Base-by-base conservation (phyloP, 139 green algal species). In the Pleodorina starrii region DNA sequence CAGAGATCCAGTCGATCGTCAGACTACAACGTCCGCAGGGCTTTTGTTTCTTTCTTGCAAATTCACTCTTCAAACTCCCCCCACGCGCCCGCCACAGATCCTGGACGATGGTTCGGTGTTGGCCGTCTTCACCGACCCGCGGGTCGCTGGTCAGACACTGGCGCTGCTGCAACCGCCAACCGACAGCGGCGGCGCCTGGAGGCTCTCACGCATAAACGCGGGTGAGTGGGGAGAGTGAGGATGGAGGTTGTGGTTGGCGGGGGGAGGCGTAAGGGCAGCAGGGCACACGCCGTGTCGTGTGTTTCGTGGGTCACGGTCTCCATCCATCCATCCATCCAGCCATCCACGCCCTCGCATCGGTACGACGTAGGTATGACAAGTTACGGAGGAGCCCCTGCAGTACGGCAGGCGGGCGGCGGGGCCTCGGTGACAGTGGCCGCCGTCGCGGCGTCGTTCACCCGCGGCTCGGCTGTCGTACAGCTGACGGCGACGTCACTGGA, bases 91-190 rank as follows among this genome's bases (percentile, higher is more conserved):
- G 21, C 54, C 54, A 66, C 81, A 87, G 81, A 40, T 87, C 29
- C 81, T 87, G 2, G 7, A 60, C n/a, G 81, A 87, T 16, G 81
- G 81, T 16, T 48, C 43, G 29, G 81, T 87, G 60, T 2, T 87
- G 27, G 81, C 43, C 32, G 27, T 87, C 25, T 78, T 78, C 43
- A 32, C 36, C 25, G 81, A 87, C n/a, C 81, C 81, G 1, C 6
- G 25, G 38, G n/a, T 40, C 43, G 43, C 81, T 6, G 81, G 59
- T 5, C 17, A 48, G 42, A 40, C 19, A 42, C 81, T 87, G 29
- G 81, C n/a, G 17, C 59, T 87, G 63, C n/a, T 87, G n/a, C n/a
- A 38, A 21, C 60, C 60, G 60, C 59, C 40, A 14, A 21, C 32
- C 27, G 14, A 48, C 14, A 14, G 2, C 12, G 79, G 54, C 6